Conservation (phyloP, 2,329 filamentous ascomycete genomes). For the Botryotinia narcissicola region DNA sequence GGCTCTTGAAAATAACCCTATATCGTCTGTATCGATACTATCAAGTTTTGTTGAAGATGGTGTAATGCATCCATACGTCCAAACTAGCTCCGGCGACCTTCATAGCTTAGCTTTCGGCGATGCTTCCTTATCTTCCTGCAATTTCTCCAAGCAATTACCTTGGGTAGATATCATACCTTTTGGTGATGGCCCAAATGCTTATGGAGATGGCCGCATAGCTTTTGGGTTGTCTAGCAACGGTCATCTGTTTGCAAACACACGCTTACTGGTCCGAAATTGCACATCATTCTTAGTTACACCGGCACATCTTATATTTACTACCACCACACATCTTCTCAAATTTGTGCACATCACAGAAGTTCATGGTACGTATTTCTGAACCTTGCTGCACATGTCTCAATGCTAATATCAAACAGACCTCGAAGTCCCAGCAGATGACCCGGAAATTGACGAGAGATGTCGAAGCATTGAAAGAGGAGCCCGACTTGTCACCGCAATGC, state of each 20-base stretch:
- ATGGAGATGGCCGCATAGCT: constrained; percentile 32
- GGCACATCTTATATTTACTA: constrained; percentile 86
- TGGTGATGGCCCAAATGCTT: constrained; percentile 23
- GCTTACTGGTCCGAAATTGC: constrained; percentile 76
- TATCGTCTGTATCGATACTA: constrained; percentile 28
- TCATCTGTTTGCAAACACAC: constrained; percentile 73
- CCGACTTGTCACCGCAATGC: constrained; percentile 82
- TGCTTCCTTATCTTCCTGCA: constrained; percentile 31
- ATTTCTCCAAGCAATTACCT: constrained; percentile 37
- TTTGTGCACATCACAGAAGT: constrained; percentile 76
- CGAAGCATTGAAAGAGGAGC: constrained; percentile 88
- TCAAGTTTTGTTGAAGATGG: constrained; percentile 32
- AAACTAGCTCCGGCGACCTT: constrained; percentile 34
- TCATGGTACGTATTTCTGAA: constrained; percentile 52
- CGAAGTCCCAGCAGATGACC: constrained; percentile 81
- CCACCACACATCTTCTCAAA: constrained; percentile 87
- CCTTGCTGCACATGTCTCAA: background rate
- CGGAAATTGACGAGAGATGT: constrained; percentile 88
- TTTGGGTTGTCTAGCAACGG: constrained; percentile 72
- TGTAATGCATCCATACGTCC: constrained; percentile 31
- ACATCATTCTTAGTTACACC: constrained; percentile 85
- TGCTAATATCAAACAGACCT: constrained; percentile 55
- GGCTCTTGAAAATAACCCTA: constrained; percentile 19
- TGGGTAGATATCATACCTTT: constrained; percentile 38
- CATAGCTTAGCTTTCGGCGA: constrained; percentile 34